Percentiles rank a stretch among this genome's conserved stretches.
Evolutionary conservation across 148 eudicot genomes (phyloP).

Genomic region (Silene uniflora): DNA sequence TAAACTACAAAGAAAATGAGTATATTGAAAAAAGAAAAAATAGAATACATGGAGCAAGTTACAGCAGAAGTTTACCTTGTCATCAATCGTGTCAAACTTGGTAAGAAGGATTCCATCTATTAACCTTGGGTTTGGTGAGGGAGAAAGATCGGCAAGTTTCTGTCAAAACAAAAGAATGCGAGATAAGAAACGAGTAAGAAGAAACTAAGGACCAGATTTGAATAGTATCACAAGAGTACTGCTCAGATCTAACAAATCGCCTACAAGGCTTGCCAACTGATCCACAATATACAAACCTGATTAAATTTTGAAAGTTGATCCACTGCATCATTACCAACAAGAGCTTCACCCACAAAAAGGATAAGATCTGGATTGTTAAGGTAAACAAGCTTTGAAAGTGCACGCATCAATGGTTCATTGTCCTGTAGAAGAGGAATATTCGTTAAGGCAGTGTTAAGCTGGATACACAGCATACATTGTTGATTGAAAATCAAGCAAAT

Average conservation of each 20-base stretch:
- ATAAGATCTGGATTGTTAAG: constrained; percentile 88
- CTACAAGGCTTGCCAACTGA: constrained; percentile 8
- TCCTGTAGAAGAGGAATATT: constrained; percentile 45
- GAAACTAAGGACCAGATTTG: too few relatives aligned
- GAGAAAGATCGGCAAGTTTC: constrained; percentile 87
- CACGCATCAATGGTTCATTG: constrained; percentile 97
- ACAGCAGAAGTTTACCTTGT: constrained; percentile 48
- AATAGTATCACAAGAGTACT: too few relatives aligned
- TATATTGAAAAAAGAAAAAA: not conserved
- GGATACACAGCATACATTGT: not conserved
- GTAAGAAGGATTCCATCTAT: constrained; percentile 98
- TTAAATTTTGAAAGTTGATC: constrained; percentile 93
- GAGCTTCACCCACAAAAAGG: constrained; percentile 97
- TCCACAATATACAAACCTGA: constrained; percentile 41
- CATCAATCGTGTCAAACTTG: constrained; percentile 96
- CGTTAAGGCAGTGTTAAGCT: constrained; percentile 14
- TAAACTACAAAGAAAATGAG: not conserved
- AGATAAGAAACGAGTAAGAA: too few relatives aligned
- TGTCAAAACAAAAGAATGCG: constrained; percentile 30
- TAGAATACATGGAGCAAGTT: not conserved
- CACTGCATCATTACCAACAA: constrained; percentile 96
- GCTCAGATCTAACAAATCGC: not conserved
- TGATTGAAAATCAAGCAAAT: not conserved
- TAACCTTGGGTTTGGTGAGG: constrained; percentile 75
- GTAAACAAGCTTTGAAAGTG: constrained; percentile 81